Conservation (phyloP, 2,329 filamentous ascomycete genomes). For the Graphilbum ipis-grandicollis region DNA sequence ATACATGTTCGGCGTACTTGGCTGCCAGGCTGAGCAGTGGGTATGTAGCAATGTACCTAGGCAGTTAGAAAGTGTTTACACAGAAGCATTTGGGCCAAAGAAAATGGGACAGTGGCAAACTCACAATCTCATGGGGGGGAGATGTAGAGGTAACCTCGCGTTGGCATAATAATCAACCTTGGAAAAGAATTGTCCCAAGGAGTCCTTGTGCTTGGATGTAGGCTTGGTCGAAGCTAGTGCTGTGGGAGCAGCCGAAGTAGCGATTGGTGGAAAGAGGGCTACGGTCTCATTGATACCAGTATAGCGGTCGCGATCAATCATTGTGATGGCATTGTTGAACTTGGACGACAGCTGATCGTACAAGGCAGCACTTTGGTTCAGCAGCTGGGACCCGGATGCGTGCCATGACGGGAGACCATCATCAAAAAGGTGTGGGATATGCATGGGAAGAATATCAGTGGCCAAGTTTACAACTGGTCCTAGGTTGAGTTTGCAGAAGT, state of each 20-base stretch:
- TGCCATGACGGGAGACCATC: conserved; percentile 26
- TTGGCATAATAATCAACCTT: conserved; percentile 71
- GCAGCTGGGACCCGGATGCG: conserved; percentile 22
- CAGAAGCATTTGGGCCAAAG: not conserved
- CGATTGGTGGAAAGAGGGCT: no score
- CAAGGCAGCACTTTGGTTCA: conserved; percentile 27
- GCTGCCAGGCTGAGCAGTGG: conserved; percentile 65
- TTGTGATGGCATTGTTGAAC: conserved; percentile 51
- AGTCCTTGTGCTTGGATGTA: not conserved
- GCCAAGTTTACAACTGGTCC: conserved; percentile 25
- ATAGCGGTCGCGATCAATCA: conserved; percentile 48
- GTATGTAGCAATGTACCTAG: conserved; percentile 55
- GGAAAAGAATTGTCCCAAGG: conserved; percentile 36
- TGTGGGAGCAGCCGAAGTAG: not conserved
- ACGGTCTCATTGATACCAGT: conserved; percentile 25
- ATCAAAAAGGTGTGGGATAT: conserved; percentile 21
- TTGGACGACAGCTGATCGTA: conserved; percentile 44
- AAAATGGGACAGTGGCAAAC: conserved; percentile 10
- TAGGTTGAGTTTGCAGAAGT: conserved; percentile 8
- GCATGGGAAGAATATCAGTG: conserved; percentile 21
- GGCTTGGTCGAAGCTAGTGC: not conserved
- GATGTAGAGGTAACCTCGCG: conserved; percentile 48
- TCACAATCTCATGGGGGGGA: conserved; percentile 52
- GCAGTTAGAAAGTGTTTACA: not conserved
- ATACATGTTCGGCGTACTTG: conserved; percentile 59